phyloP scores from a whole-genome alignment of 2,329 filamentous ascomycete genomes.

The Dryadomyces quercus-mongolicae region DNA sequence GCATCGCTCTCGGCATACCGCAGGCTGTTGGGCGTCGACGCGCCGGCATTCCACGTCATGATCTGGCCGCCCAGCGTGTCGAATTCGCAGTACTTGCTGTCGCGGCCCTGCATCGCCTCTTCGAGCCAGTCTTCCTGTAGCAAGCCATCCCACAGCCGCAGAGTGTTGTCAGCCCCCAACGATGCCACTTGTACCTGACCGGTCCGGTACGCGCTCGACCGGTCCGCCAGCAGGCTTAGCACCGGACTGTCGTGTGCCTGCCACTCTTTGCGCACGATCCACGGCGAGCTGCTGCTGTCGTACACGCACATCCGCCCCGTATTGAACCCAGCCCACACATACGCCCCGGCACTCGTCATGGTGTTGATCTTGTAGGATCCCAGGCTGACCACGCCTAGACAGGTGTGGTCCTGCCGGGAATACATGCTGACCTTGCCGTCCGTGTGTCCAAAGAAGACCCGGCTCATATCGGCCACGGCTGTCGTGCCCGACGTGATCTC shows the following conservation, averaged over 20 bases:
- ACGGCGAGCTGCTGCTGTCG: slow-evolving; percentile 60
- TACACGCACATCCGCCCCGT: slow-evolving; percentile 91
- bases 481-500: slow-evolving; percentile 79
- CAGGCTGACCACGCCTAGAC: slow-evolving; percentile 68
- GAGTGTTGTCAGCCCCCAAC: slow-evolving; percentile 72
- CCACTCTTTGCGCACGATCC: slow-evolving; percentile 92
- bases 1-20: slow-evolving; percentile 58
- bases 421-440: slow-evolving; percentile 96
- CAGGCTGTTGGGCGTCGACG: slow-evolving; percentile 78
- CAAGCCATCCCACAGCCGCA: slow-evolving; percentile 85
- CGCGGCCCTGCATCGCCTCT: slow-evolving; percentile 70
- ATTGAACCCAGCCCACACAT: slow-evolving; percentile 90
- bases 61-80: slow-evolving; percentile 68
- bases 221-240: slow-evolving; percentile 63
- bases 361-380: slow-evolving; percentile 94
- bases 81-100: slow-evolving; percentile 76
- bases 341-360: slow-evolving; percentile 65
- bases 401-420: slow-evolving; percentile 63
- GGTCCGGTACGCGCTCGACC: slow-evolving; percentile 72
- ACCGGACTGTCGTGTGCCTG: slow-evolving; percentile 78
- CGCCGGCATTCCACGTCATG: slow-evolving; percentile 94
- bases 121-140: slow-evolving; percentile 94
- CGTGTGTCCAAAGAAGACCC: slow-evolving; percentile 74
- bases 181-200: slow-evolving; percentile 78
- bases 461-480: slow-evolving; percentile 60